Conservation (phyloP, 2,329 filamentous ascomycete genomes). For the Lecanoromycetidae sp. region DNA sequence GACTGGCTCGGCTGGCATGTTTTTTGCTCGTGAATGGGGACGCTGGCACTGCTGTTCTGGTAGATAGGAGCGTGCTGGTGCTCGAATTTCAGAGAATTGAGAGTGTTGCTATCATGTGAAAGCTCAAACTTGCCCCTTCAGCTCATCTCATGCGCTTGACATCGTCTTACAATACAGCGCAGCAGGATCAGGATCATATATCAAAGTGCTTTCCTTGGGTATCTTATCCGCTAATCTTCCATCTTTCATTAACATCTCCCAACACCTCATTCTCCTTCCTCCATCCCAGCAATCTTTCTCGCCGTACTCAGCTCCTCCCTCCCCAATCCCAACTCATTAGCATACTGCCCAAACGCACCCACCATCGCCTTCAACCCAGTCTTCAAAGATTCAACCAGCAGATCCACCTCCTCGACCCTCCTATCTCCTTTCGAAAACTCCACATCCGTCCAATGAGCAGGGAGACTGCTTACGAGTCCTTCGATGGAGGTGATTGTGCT, state of each 20-base stretch:
- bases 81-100: no score
- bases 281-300: conserved; percentile 43
- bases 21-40: no score
- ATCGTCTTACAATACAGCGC: no score
- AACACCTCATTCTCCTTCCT: background rate
- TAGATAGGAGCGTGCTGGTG: no score
- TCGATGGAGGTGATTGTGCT: conserved; percentile 57
- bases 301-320: conserved; percentile 61
- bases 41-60: no score
- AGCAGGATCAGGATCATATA: no score
- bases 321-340: conserved; percentile 56
- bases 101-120: no score
- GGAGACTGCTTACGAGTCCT: conserved; percentile 46
- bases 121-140: no score
- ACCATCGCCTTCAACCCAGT: conserved; percentile 54
- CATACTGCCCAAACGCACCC: conserved; percentile 61
- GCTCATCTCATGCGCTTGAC: no score
- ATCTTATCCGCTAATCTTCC: background rate
- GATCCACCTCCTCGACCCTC: conserved; percentile 53
- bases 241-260: background rate
- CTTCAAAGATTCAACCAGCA: conserved; percentile 53
- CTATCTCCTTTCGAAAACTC: conserved; percentile 40
- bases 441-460: conserved; percentile 70
- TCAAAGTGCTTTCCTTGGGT: background rate
- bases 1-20: no score